These are phyloP conservation scores for Coccomyxa subellipsoidea DNA, from an alignment of 163 green algal species.

Conservation along the genomic window DNA sequence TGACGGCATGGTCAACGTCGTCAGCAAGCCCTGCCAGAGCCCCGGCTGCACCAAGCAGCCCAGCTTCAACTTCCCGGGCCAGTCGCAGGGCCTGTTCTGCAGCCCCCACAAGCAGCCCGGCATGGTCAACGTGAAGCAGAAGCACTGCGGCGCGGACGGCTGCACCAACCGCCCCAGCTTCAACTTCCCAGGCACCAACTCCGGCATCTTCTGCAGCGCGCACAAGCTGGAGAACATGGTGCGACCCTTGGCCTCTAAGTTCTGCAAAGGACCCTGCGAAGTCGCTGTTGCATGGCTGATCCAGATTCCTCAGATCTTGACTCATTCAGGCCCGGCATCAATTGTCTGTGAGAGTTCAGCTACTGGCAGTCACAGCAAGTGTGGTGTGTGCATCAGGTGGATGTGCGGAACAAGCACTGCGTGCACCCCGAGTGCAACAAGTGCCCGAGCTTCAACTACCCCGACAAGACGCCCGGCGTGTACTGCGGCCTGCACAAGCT, in stretches of 20 bases:
- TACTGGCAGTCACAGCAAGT: too few relatives aligned
- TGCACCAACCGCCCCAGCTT: slow-evolving; percentile 19
- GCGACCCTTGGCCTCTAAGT: too few relatives aligned
- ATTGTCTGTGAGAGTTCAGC: too few relatives aligned
- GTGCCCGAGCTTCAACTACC: slow-evolving; percentile 12
- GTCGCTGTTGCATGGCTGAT: too few relatives aligned
- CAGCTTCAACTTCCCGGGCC: slow-evolving; percentile 21
- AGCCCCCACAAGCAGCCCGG: slow-evolving; percentile 13
- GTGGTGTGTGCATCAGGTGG: too few relatives aligned
- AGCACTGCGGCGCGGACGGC: neutral
- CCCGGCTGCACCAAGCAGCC: slow-evolving; percentile 18
- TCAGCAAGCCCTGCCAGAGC: slow-evolving; percentile 12
- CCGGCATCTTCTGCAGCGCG: slow-evolving; percentile 14
- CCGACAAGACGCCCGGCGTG: neutral
- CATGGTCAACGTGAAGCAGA: slow-evolving; percentile 19
- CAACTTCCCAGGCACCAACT: slow-evolving; percentile 12
- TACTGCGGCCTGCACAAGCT: slow-evolving; percentile 21
- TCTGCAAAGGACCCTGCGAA: too few relatives aligned
- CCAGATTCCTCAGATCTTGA: too few relatives aligned
- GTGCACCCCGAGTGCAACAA: slow-evolving; percentile 19
- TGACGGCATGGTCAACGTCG: slow-evolving; percentile 17
- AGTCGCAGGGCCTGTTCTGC: slow-evolving; percentile 9
- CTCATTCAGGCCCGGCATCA: too few relatives aligned
- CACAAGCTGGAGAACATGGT: slow-evolving; percentile 15
- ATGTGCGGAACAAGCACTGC: slow-evolving; percentile 23